These are phyloP conservation scores for Rugonectria rugulosa DNA, from an alignment of 2,329 filamentous ascomycete species.

Conservation along the genomic window DNA sequence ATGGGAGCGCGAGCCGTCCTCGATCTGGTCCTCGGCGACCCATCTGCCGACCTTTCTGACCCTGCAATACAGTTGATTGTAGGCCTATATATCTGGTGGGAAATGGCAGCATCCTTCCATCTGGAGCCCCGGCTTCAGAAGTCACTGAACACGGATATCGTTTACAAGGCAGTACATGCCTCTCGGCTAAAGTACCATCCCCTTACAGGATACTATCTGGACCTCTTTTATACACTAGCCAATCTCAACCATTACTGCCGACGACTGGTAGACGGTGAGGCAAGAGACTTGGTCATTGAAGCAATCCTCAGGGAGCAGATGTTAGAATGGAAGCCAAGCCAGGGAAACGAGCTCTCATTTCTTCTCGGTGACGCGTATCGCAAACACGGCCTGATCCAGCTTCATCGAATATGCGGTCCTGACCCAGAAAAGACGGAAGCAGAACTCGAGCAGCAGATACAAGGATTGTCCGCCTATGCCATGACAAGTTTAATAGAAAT, in stretches of 20 bases:
- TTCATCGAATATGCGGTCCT: not conserved
- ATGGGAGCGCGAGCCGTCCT: not conserved
- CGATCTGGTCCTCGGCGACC: not conserved
- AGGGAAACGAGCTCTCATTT: not conserved
- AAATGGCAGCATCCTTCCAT: not conserved
- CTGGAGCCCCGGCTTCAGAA: not conserved
- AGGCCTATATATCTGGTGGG: not conserved
- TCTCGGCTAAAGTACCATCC: not conserved
- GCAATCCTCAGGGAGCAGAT: not conserved
- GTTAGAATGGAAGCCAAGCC: not conserved
- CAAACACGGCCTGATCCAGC: not conserved
- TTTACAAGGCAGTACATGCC: not conserved
- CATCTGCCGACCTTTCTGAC: not conserved
- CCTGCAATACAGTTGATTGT: not conserved
- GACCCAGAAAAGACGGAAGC: not conserved
- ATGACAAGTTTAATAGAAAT: not conserved
- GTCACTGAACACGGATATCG: not conserved
- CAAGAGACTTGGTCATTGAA: not conserved
- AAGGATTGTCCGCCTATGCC: not conserved
- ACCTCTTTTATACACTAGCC: not conserved
- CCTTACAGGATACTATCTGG: not conserved
- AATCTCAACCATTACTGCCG: not conserved
- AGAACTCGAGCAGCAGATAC: not conserved
- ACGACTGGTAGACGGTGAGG: not conserved
- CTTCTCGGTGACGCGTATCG: not conserved